phyloP scores from a whole-genome alignment of 75 land plant species.

The Cryptomeria japonica region DNA sequence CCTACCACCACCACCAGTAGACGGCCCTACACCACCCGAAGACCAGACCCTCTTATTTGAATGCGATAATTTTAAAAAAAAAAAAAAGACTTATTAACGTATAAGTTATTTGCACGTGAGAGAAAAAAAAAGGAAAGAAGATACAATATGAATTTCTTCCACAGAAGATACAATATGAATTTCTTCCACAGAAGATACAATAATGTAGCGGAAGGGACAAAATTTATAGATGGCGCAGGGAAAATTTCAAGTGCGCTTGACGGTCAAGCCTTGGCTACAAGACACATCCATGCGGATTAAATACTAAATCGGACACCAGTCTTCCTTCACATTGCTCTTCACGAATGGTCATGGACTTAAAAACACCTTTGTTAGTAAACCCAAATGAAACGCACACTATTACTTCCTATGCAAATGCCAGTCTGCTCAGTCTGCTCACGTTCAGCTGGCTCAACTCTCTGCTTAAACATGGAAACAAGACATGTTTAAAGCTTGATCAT shows the following conservation, averaged over 20 bases:
- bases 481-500: conserved; percentile 49
- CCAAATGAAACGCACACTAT: not conserved
- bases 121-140: no score
- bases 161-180: no score
- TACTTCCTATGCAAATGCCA: conserved; percentile 40
- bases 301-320: not conserved
- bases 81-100: no score
- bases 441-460: conserved; percentile 75
- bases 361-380: not conserved
- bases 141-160: no score
- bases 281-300: not conserved
- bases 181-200: no score
- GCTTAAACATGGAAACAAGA: conserved; percentile 41
- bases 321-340: not conserved
- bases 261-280: not conserved
- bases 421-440: conserved; percentile 47
- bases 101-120: no score
- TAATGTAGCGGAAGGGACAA: no score
- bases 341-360: not conserved
- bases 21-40: no score
- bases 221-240: no score
- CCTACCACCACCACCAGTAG: no score
- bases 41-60: no score
- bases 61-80: no score
- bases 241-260: not conserved